Base-by-base conservation (phyloP, 2,329 filamentous ascomycete species). In the Aspergillus caelatus region DNA sequence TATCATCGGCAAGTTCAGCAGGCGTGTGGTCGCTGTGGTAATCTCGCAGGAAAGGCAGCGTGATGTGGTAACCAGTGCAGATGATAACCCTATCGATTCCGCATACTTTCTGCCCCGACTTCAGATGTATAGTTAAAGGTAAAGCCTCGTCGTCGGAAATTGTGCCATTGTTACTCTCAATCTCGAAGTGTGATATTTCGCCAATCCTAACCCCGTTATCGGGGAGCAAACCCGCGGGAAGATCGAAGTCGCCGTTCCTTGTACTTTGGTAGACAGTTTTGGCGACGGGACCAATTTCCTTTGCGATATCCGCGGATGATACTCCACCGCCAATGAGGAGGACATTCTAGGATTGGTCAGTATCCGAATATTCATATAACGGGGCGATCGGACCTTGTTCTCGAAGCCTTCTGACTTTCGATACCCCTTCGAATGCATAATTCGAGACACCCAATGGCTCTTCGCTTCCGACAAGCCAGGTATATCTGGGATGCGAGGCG, bases 1-100 rank as follows among this genome's bases (percentile, higher is more conserved):
- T 78, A 0, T 86, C 81, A 43, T 83, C 79, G 0, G 87, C 88
- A 0, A 85, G 70, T 1, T 82, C 74, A 0, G 80, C 75, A 0
- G 76, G 57, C 0, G 76, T 77, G 16, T 75, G 65, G 80, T 85
- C 80, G 62, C 80, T 70, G 74, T 84, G 83, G 21, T 84, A 79
- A 11, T 84, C 74, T 0, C 78, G 72, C 0, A 92, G 78, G 68
- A 91, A 92, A 0, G 90, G 89, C 19, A 89, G 84, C 0, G 86
- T 86, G 16, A 87, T 86, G 68, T 89, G 85, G 69, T 92, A 92
- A 0, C 90, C 90, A 0, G 90, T 92, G 19, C 85, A 87, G 6
- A 92, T 71, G 23, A 92, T 81, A 0, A 92, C 81, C 19, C 80
- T 78, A 68, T 92, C 84, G 41, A 92, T 86, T 11, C 82, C 79